Base-by-base conservation (phyloP, 2,329 filamentous ascomycete species). In the Cadophora malorum region DNA sequence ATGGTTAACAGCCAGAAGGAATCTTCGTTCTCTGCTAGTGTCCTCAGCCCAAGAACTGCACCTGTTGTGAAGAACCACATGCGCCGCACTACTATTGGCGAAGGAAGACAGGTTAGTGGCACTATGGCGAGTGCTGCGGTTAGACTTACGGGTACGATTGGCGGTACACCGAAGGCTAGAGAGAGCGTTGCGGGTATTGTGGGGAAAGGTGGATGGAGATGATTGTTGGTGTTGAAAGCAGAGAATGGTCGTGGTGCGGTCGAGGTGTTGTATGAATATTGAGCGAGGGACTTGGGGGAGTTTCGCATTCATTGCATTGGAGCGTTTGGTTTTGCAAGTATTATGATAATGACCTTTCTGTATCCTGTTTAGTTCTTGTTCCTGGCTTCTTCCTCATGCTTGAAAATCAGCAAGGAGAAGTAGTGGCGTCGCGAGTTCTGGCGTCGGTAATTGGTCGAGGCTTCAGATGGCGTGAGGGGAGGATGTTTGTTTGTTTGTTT, bases 1-100 rank as follows among this genome's bases (percentile, higher is more conserved):
- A 90, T 91, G 87, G 86, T 88, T 49, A 88, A 85, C 75, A 85
- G 82, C 59, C 85, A 88, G 38, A 87, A 86, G 72, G 86, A 86
- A 52, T 81, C 82, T 60, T 84, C 86, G 21, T 82, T 81, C 74
- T 85, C 84, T 68, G 79, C 80, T 49, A 86, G 83, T 66, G 87
- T 91, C 16, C 79, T 91, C 61, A 89, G 87, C 72, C 89, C 90
- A 33, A 82, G 88, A 41, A 83, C 83, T 33, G 81, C 86, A 21
- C 85, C 88, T 1, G 83, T 90, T 33, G 82, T 84, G 73, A 91
- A 90, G 76, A 71, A 63, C n/a, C 45, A 69, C 52, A 70, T 66
- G n/a, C 71, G 77, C 21, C 69, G 76, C 2, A 77, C 74, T 5
- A 78, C 76, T 0, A 73, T 77, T 59, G 74, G 73, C 28, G 73